Base-by-base conservation (phyloP, 176 grass and related monocot genomes). In the Ampelocalamus luodianensis region DNA sequence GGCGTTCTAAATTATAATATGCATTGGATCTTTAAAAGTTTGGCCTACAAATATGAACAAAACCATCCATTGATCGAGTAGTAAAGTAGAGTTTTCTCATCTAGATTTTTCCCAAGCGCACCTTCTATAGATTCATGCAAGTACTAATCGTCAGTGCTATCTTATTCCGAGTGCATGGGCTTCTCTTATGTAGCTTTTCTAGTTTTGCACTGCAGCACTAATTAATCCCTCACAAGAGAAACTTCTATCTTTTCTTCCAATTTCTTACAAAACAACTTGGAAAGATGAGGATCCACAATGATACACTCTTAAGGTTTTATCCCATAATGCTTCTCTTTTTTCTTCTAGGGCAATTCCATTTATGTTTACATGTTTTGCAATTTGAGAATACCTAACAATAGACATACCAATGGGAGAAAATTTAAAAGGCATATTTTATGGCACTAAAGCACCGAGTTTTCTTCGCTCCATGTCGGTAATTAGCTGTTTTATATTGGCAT, bases 41-140 rank as follows among this genome's bases (percentile, higher is more conserved):
- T 55, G 46, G 5, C 15, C 64, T 79, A 74, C 71, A 76, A 9
- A 88, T 72, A 55, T 70, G 79, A 85, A 80, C 85, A 80, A 76
- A 80, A 53, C 12, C 20, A 65, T 3, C 10, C 51, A 80, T 58
- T 75, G 68, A 78, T 84, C 77, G 80, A 77, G 79, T 17, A 87
- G 66, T 67, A 82, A 68, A 75, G 75, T 78, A 92, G 83, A 38
- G 10, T 6, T 59, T 82, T 66, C 36, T 81, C 40, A 54, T 64
- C 58, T 90, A 78, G 88, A 86, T 82, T 77, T 77, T 90, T 40
- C 20, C 40, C 39, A 49, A 42, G 60, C 83, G 87, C 86, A 92
- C 79, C 68, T 92, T 92, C 83, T 83, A 37, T 86, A 83, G 79
- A 79, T 83, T 82, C 83, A 91, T 68, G 76, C 63, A 76, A 53